Percentiles rank a stretch among this genome's conserved stretches.
phyloP scores from a whole-genome alignment of 805 yeast species.

The Myxozyma neglecta region DNA sequence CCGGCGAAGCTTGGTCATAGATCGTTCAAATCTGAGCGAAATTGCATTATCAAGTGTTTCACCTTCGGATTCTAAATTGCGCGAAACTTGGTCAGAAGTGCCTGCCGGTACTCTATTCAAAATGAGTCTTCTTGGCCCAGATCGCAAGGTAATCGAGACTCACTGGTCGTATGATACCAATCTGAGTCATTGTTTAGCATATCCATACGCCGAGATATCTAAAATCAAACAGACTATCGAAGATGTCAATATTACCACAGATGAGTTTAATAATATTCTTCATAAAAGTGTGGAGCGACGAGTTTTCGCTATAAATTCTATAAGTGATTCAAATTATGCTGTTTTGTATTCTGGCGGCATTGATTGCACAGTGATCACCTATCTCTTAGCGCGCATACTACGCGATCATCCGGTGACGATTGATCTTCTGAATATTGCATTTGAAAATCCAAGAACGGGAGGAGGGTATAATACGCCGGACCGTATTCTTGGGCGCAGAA shows the following conservation, averaged over 20 bases:
- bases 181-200: not conserved
- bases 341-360: constrained; percentile 91
- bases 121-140: constrained; percentile 1
- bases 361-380: constrained; percentile 82
- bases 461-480: constrained; percentile 72
- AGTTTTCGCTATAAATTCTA: constrained; percentile 11
- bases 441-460: constrained; percentile 77
- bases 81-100: constrained; percentile 50
- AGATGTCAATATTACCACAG: constrained; percentile 10
- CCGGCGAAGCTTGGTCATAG: constrained; percentile 63
- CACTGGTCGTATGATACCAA: constrained; percentile 5
- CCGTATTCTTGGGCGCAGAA: constrained; percentile 65
- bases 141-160: not conserved
- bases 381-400: constrained; percentile 40
- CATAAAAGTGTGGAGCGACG: constrained; percentile 16
- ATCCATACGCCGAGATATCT: constrained; percentile 10
- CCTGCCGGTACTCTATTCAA: constrained; percentile 51
- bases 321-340: constrained; percentile 44
- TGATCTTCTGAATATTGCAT: constrained; percentile 89
- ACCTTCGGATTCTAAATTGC: constrained; percentile 25
- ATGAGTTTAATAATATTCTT: constrained; percentile 22
- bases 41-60: constrained; percentile 24
- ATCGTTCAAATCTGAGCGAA: not conserved
- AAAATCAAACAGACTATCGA: not conserved
- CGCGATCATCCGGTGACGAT: constrained; percentile 40